Base-by-base conservation (phyloP, 2,329 filamentous ascomycete genomes). In the Colletotrichum cereale region DNA sequence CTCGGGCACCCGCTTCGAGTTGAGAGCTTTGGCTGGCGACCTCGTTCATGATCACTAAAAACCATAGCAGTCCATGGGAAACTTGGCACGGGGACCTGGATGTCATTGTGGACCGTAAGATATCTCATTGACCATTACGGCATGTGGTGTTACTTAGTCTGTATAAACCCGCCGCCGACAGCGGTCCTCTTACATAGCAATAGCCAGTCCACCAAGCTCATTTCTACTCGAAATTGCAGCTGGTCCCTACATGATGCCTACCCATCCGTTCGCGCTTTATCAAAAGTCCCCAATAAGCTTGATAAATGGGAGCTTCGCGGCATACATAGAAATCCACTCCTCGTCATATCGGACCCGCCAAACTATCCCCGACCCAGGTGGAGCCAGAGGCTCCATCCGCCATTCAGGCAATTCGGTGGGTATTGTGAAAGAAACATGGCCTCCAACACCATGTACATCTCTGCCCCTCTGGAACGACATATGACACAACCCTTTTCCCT, bases 341-440 rank as follows among this genome's bases (percentile, higher is more conserved):
- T 26, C 16, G 57, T 58, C 42, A 24, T 18, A 44, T 66, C 29
- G 58, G 14, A 63, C 29, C 52, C 61, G 31, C 52, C 52, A 21
- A 24, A 24, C 52, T 34, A 36, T 62, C 24, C 50, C 52, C 57
- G 38, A 57, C 36, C 36, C 31, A 36, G 58, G 58, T 44, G 42
- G 58, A 67, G 50, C 58, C 57, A 68, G 34, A 24, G 65, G 57
- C 50, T 57, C 50, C 36, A 29, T 38, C 18, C 26, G 34, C 42
- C 64, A 56, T 62, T 42, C 61, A 52, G 60, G 31, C 29, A 24
- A 31, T 31, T n/a, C 44, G 7, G 31, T n/a, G 68, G 68, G 68
- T 60, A 62, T 66, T 52, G 61, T 52, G 61, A 67, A 67, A 60
- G 47, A 73, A 75, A 66, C 66, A 14, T 53, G 42, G 62, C 71